phyloP scores from a whole-genome alignment of 257 asterid species.

The Marsdenia floribunda region DNA sequence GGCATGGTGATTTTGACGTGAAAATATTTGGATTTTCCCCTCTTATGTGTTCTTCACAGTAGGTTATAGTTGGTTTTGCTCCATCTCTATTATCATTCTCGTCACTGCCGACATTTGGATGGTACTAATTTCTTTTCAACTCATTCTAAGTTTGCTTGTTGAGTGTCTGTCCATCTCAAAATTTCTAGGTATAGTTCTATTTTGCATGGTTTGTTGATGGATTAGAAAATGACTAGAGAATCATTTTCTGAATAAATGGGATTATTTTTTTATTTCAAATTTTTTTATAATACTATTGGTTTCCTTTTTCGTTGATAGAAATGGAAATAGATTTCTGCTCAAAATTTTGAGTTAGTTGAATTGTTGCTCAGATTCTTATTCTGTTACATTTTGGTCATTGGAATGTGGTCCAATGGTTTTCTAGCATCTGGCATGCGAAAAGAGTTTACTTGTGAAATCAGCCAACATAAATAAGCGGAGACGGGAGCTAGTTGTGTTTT shows the following conservation, averaged over 20 bases:
- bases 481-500: background rate
- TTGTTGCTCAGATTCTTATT: background rate
- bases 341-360: background rate
- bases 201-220: background rate
- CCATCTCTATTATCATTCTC: slow-evolving; percentile 90
- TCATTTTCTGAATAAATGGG: background rate
- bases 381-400: background rate
- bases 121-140: slow-evolving; percentile 36
- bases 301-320: background rate
- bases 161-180: background rate
- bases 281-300: background rate
- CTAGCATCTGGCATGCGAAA: background rate
- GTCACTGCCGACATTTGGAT: slow-evolving; percentile 99
- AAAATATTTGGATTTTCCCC: slow-evolving; percentile 85
- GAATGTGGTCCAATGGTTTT: background rate
- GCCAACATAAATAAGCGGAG: background rate
- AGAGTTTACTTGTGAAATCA: background rate
- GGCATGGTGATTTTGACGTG: slow-evolving; percentile 82
- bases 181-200: background rate
- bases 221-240: background rate
- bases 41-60: slow-evolving; percentile 85
- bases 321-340: background rate
- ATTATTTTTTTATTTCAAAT: too few species aligned
- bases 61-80: slow-evolving; percentile 97
- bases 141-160: background rate